A percentile compares a stretch with the other conserved stretches of the same genome.
These are phyloP conservation scores for Candida insectalens DNA, from an alignment of 805 yeast species.

Conservation along the genomic window DNA sequence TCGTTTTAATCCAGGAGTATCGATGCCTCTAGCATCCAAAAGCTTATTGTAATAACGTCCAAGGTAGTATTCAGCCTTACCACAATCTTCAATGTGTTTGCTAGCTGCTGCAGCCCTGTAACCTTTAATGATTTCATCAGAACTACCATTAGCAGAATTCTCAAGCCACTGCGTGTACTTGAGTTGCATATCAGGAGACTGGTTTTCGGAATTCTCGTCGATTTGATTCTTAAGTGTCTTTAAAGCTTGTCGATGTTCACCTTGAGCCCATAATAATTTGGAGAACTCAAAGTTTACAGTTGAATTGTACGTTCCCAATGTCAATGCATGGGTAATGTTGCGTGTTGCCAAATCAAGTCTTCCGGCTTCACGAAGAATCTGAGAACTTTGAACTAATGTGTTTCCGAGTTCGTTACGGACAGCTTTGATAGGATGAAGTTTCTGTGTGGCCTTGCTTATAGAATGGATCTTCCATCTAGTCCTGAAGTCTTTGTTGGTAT, in stretches of 20 bases:
- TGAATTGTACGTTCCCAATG: conserved; percentile 24
- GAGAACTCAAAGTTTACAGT: conserved; percentile 66
- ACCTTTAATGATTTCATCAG: conserved; percentile 60
- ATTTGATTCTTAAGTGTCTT: conserved; percentile 42
- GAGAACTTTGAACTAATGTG: conserved; percentile 50
- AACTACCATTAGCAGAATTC: conserved; percentile 71
- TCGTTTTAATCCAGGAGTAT: conserved; percentile 19
- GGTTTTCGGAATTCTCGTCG: conserved; percentile 7
- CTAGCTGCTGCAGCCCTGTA: conserved; percentile 43
- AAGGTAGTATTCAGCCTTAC: conserved; percentile 68
- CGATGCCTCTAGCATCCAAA: conserved; percentile 47
- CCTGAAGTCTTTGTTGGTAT: conserved; percentile 28
- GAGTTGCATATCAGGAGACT: conserved; percentile 40
- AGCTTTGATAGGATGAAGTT: conserved; percentile 15
- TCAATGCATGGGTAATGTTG: conserved; percentile 52
- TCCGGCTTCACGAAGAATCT: conserved; percentile 55
- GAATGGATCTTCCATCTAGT: conserved; percentile 37
- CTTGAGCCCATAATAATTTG: conserved; percentile 79
- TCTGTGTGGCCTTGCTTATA: conserved; percentile 28
- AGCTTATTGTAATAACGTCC: conserved; percentile 76
- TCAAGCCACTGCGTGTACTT: conserved; percentile 87
- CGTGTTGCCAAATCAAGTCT: conserved; percentile 67
- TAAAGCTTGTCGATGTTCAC: conserved; percentile 79
- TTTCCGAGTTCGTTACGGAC: conserved; percentile 30
- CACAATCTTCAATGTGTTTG: conserved; percentile 36